A percentile compares a stretch with the other conserved stretches of the same genome.
phyloP scores from a whole-genome alignment of 805 yeast species.

The Metschnikowia corniflorae region DNA sequence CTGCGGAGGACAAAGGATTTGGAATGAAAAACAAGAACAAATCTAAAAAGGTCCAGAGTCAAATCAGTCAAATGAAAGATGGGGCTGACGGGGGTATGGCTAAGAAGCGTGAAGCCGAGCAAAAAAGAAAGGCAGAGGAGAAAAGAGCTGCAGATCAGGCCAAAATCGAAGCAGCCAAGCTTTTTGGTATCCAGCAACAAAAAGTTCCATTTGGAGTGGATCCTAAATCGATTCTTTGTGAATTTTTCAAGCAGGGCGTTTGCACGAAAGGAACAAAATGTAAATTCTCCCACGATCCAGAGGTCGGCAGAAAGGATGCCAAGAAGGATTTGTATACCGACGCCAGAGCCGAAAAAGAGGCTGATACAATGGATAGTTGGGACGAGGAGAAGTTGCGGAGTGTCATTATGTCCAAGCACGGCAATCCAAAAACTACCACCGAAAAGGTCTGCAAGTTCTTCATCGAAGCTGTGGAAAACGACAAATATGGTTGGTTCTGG shows the following conservation, averaged over 20 bases:
- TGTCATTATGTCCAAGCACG: slow-evolving; percentile 88
- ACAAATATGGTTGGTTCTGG: slow-evolving; percentile 99
- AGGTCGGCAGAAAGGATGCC: slow-evolving; percentile 79
- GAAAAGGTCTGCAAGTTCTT: slow-evolving; percentile 92
- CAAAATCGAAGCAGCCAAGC: slow-evolving; percentile 77
- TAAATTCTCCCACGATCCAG: slow-evolving; percentile 88
- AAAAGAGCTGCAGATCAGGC: slow-evolving; percentile 91
- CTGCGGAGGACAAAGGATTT: slow-evolving; percentile 83
- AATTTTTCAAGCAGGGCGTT: slow-evolving; percentile 78
- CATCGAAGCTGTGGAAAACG: slow-evolving; percentile 95
- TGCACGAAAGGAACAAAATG: slow-evolving; percentile 85
- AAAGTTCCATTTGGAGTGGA: slow-evolving; percentile 96
- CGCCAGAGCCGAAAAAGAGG: slow-evolving; percentile 66
- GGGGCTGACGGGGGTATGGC: slow-evolving; percentile 48
- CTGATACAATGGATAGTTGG: slow-evolving; percentile 94
- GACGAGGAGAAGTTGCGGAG: slow-evolving; percentile 90
- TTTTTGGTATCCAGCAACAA: slow-evolving; percentile 70
- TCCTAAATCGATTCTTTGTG: slow-evolving; percentile 91
- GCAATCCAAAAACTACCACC: slow-evolving; percentile 90
- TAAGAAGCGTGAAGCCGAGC: slow-evolving; percentile 73
- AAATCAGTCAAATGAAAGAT: slow-evolving; percentile 42
- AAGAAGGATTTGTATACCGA: slow-evolving; percentile 94
- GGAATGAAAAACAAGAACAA: slow-evolving; percentile 95
- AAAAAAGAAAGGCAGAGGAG: slow-evolving; percentile 63
- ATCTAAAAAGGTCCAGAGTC: slow-evolving; percentile 78